Conservation (phyloP, 805 yeast genomes). For the Cyberlindnera galapagoensis region DNA sequence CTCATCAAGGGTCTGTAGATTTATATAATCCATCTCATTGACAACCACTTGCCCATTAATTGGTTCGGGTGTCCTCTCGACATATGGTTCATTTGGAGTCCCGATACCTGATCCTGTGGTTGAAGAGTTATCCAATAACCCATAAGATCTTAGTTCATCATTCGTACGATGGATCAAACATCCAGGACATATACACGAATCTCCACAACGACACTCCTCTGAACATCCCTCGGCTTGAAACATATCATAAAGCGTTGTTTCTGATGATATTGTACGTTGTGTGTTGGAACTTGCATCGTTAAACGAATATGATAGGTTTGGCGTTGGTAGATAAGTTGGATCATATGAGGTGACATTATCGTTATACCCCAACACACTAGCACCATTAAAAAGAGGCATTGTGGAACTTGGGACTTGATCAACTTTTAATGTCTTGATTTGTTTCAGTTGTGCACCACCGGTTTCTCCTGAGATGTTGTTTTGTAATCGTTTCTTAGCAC, state of each 20-base stretch:
- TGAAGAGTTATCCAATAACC: slow-evolving; percentile 16
- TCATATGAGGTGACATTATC: too few species aligned
- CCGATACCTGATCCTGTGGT: slow-evolving; percentile 13
- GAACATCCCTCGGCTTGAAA: slow-evolving; percentile 20
- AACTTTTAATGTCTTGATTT: too few species aligned
- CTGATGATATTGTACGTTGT: too few species aligned
- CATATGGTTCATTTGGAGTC: not conserved
- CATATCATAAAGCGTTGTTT: slow-evolving; percentile 20
- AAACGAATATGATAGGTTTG: too few species aligned
- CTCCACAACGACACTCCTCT: slow-evolving; percentile 23
- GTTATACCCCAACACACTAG: too few species aligned
- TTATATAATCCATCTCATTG: slow-evolving; percentile 8
- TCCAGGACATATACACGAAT: slow-evolving; percentile 21
- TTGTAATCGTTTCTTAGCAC: not conserved
- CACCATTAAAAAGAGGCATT: too few species aligned
- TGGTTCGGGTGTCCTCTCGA: not conserved
- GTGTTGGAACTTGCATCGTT: too few species aligned
- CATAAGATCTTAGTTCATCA: slow-evolving; percentile 20
- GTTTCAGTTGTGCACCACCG: too few species aligned
- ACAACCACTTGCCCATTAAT: not conserved
- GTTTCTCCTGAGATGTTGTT: slow-evolving; percentile 1
- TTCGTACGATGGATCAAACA: slow-evolving; percentile 24
- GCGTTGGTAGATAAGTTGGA: too few species aligned
- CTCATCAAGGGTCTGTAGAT: slow-evolving; percentile 18
- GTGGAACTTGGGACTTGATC: too few species aligned